These are phyloP conservation scores for Lentinus brumalis DNA, from an alignment of 768 basidiomycete species.

Conservation along the genomic window DNA sequence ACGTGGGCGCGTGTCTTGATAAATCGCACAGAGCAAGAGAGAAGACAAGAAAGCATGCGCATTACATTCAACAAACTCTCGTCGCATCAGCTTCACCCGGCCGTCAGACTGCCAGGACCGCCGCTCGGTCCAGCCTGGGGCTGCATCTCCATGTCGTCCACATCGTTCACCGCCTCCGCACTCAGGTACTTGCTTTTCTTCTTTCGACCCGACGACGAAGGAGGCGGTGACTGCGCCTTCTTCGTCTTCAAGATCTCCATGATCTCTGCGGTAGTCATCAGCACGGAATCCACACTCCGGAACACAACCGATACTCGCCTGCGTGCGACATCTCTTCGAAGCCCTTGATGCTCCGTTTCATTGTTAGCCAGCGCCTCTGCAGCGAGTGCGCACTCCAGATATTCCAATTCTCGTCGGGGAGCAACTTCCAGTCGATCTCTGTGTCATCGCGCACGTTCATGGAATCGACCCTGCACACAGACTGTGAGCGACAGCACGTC, in stretches of 20 bases:
- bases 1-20: constrained; percentile 16
- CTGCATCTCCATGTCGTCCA: constrained; percentile 27
- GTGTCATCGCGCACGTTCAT: constrained; percentile 76
- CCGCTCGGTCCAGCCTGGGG: constrained; percentile 18
- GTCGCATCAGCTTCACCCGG: background rate
- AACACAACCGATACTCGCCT: constrained; percentile 45
- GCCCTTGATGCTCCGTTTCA: constrained; percentile 77
- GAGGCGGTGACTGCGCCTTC: constrained; percentile 59
- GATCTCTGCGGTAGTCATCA: constrained; percentile 53
- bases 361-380: constrained; percentile 78
- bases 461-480: constrained; percentile 61
- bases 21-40: background rate
- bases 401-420: constrained; percentile 78
- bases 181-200: constrained; percentile 34
- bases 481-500: background rate
- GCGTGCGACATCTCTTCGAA: constrained; percentile 80
- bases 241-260: constrained; percentile 79
- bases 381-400: constrained; percentile 81
- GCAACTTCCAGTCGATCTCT: constrained; percentile 83
- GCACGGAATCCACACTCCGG: background rate
- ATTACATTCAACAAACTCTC: background rate
- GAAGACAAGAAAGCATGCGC: background rate
- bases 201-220: constrained; percentile 20
- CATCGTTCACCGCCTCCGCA: constrained; percentile 37
- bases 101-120: background rate